Base-by-base conservation (phyloP, 352 stramenopile species). In the Phytophthora agathidicida region DNA sequence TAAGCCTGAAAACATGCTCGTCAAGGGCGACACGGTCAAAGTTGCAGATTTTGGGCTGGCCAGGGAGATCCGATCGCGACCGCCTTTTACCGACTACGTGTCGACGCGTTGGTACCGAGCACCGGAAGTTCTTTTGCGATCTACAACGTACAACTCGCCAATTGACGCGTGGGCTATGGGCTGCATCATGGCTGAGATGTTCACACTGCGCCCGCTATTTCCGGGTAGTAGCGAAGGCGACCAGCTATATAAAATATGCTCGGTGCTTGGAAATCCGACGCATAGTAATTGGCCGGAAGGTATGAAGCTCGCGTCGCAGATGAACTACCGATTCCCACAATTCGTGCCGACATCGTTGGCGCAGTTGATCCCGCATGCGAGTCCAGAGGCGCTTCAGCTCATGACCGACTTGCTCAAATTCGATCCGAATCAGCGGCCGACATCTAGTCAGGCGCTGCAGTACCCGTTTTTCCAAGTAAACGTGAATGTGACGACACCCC, bases 41-140 rank as follows among this genome's bases (percentile, higher is more conserved):
- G 80, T 99, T 5, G 97, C 97, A 14, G 98, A 99, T 71, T 99
- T 99, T 88, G 97, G 97, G 1, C 70, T 99, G n/a, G 97, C 97
- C 14, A 80, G 96, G 26, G 86, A 98, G 68, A 98, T 98, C 50
- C 75, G 82, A 14, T 97, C 88, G 9, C 73, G 88, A 7, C 92
- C 88, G 7, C 90, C 91, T 0, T 99, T 98, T 65, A 99, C 97
- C 9, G 95, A 98, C 52, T 99, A 99, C 73, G 96, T 99, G 14
- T 98, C 89, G 1, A 99, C 97, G 4, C 72, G 97, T 33, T 99
- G 98, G 98, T 99, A 99, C 78, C 87, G 97, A 44, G 96, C 97
- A 20, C 97, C 98, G 2, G 98, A 99, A 69, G 88, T 99, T 2
- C 71, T 99, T 31, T 72, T 99, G 22, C 82, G 91, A 9, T 97